These are phyloP conservation scores for Coemansia sp. DNA, from an alignment of 192 early-diverging fungal species.

Conservation along the genomic window DNA sequence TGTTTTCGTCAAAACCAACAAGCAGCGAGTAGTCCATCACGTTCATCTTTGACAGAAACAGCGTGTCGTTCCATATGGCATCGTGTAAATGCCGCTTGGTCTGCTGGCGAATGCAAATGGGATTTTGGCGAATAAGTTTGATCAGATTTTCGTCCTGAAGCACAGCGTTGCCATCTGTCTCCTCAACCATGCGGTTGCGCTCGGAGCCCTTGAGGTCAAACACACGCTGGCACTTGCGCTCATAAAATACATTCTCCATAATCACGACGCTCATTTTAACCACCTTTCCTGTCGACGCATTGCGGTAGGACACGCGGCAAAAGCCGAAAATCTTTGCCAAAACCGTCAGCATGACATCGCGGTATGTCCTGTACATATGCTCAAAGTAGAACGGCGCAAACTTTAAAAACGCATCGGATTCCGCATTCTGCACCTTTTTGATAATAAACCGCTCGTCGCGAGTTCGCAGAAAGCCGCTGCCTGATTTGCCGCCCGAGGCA, in stretches of 20 bases:
- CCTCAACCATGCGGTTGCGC: conserved; percentile 89
- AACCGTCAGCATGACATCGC: conserved; percentile 66
- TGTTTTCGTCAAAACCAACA: conserved; percentile 87
- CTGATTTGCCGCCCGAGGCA: conserved; percentile 85
- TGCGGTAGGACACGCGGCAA: conserved; percentile 87
- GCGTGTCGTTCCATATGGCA: conserved; percentile 90
- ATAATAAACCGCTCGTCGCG: conserved; percentile 89
- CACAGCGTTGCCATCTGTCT: conserved; percentile 85
- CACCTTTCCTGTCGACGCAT: conserved; percentile 74
- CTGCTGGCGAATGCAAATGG: conserved; percentile 89
- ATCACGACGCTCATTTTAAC: conserved; percentile 89
- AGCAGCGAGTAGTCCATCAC: conserved; percentile 98
- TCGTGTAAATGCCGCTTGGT: conserved; percentile 81
- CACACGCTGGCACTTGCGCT: conserved; percentile 69
- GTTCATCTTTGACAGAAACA: conserved; percentile 89
- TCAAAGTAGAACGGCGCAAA: conserved; percentile 94
- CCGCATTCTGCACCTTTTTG: conserved; percentile 82
- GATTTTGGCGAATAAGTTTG: conserved; percentile 71
- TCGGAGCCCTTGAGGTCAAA: conserved; percentile 96
- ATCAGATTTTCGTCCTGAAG: conserved; percentile 92
- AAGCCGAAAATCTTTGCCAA: conserved; percentile 91
- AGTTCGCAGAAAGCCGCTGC: conserved; percentile 88
- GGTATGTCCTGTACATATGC: conserved; percentile 58
- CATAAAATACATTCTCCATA: conserved; percentile 95
- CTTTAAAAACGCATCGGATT: conserved; percentile 83